Evolutionary conservation across 306 rosid genomes (phyloP).

Genomic region (Trifolium pratense): DNA sequence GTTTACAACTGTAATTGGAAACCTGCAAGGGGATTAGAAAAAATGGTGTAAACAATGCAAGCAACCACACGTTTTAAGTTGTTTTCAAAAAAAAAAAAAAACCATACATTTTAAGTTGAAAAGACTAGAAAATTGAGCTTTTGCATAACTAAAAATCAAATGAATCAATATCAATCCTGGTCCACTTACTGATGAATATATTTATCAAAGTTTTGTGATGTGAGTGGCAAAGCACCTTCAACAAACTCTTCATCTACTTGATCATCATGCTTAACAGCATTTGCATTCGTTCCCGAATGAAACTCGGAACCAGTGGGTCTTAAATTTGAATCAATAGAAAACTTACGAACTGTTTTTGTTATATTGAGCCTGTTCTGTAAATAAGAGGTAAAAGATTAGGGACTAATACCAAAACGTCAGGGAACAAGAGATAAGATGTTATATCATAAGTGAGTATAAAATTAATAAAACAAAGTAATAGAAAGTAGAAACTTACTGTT

Average conservation of each 20-base stretch:
- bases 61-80: not conserved
- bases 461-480: slow-evolving; percentile 39
- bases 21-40: slow-evolving; percentile 58
- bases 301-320: slow-evolving; percentile 83
- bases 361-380: slow-evolving; percentile 94
- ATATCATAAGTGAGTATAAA: slow-evolving; percentile 35
- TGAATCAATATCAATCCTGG: slow-evolving; percentile 39
- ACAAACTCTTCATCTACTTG: slow-evolving; percentile 68
- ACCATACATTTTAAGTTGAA: slow-evolving; percentile 8
- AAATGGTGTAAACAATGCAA: slow-evolving; percentile 13
- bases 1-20: slow-evolving; percentile 78
- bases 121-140: slow-evolving; percentile 2
- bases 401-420: slow-evolving; percentile 26
- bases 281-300: slow-evolving; percentile 70
- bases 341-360: slow-evolving; percentile 88
- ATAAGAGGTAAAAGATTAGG: slow-evolving; percentile 50
- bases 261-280: slow-evolving; percentile 82
- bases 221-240: slow-evolving; percentile 68
- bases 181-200: slow-evolving; percentile 76
- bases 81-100: too few relatives aligned
- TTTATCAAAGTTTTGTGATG: slow-evolving; percentile 62
- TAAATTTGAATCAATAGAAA: slow-evolving; percentile 78
- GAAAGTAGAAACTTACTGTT: slow-evolving; percentile 78
- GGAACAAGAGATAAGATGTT: slow-evolving; percentile 29
- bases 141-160: slow-evolving; percentile 27